Base-by-base conservation (phyloP, 257 asterid species). In the Nicotiana noctiflora region DNA sequence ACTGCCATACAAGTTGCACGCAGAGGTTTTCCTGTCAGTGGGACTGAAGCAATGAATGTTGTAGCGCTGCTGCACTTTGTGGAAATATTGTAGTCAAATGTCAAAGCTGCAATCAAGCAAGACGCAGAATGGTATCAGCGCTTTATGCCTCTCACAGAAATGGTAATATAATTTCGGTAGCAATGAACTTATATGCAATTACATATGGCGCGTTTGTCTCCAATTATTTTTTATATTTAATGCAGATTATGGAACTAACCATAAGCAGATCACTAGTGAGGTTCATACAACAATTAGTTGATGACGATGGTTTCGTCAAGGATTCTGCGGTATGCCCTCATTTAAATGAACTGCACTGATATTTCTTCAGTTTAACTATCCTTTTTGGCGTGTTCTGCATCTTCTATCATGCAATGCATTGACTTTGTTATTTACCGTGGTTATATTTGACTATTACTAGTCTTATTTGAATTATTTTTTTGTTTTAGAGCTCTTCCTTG, bases 221-320 rank as follows among this genome's bases (percentile, higher is more conserved):
- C 79, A 7, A 52, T 53, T 83, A 23, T 82, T 55, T 68, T 82
- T 83, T 67, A 75, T 37, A 46, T 87, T 82, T 80, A 23, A 52
- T 83, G 87, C 96, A 96, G 99, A 87, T 96, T 81, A n/a, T 86
- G 90, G 97, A 96, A 80, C 83, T 92, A 63, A 87, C 87, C 27
- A 83, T 90, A 56, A 87, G 85, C 83, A 92, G 80, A 74, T 79
- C 97, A 21, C 81, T 96, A 76, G 81, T 92, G 72, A 93, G 84
- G 85, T 90, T 86, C 78, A 84, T 96, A 82, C 89, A 86, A 83
- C 95, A 93, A 79, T 89, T 93, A 75, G 89, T 96, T 67, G 97
- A 92, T 88, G 97, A 92, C 83, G 99, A 94, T 86, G 99, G 99
- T 75, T 91, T 90, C 37, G 97, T 96, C 80, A 96, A 91, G 89